Conservation (phyloP, 257 asterid genomes). For the Perilla frutescens region DNA sequence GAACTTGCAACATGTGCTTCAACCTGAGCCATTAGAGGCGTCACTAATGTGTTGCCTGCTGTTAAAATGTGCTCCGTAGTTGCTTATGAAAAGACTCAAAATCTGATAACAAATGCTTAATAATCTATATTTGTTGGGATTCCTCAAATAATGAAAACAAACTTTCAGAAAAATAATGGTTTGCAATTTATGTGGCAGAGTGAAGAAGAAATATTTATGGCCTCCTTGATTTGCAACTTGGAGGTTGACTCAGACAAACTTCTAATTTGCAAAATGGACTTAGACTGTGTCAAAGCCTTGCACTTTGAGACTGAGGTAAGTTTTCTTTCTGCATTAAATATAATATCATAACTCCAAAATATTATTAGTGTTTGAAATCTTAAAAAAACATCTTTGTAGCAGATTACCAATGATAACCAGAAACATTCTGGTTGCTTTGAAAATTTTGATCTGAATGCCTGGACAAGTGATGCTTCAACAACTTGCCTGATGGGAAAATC, state of each 20-base stretch:
- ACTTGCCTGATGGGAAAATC: slow-evolving; percentile 82
- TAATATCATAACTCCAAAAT: not conserved
- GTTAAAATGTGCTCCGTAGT: slow-evolving; percentile 1
- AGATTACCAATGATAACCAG: slow-evolving; percentile 51
- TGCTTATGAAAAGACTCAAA: slow-evolving; percentile 12
- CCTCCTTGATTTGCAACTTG: slow-evolving; percentile 88
- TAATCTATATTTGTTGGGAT: not conserved
- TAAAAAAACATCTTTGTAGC: slow-evolving; percentile 29
- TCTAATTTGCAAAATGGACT: slow-evolving; percentile 91
- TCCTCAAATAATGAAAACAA: slow-evolving; percentile 11
- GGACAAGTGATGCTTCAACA: slow-evolving; percentile 64
- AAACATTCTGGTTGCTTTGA: slow-evolving; percentile 41
- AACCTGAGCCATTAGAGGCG: not conserved
- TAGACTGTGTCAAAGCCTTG: slow-evolving; percentile 78
- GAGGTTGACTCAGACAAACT: slow-evolving; percentile 76
- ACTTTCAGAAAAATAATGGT: not conserved
- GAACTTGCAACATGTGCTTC: slow-evolving; percentile 28
- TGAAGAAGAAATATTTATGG: slow-evolving; percentile 83
- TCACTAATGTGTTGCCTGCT: slow-evolving; percentile 18
- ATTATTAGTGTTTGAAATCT: slow-evolving; percentile 30
- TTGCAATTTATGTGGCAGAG: slow-evolving; percentile 49
- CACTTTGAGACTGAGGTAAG: slow-evolving; percentile 88
- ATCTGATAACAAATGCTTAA: not conserved
- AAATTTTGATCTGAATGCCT: slow-evolving; percentile 52
- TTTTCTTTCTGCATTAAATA: slow-evolving; percentile 12